Evolutionary conservation across 2,329 filamentous ascomycete genomes (phyloP).

Genomic region (Xylaria multiplex): DNA sequence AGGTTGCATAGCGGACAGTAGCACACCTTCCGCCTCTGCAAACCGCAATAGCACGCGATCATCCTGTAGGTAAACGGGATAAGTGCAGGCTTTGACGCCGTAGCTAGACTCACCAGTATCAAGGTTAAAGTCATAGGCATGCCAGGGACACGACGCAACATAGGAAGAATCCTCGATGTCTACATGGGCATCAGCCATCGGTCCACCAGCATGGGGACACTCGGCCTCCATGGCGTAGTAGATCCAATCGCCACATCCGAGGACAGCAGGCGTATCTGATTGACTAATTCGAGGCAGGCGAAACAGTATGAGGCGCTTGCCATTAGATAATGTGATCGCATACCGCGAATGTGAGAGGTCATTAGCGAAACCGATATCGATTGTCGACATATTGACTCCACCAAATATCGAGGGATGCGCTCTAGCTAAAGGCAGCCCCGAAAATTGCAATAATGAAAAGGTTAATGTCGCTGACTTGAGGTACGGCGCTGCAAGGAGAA

Average conservation of each 20-base stretch:
- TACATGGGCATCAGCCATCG: constrained; percentile 57
- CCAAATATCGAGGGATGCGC: too few species aligned
- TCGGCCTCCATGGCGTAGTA: constrained; percentile 61
- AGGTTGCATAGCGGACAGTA: constrained; percentile 52
- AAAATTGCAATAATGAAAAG: not conserved
- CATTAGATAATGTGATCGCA: constrained; percentile 55
- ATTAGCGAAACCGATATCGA: constrained; percentile 47
- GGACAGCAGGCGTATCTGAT: constrained; percentile 43
- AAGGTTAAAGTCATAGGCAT: constrained; percentile 61
- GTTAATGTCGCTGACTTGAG: too few species aligned
- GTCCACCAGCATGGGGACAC: constrained; percentile 58
- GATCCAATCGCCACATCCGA: constrained; percentile 53
- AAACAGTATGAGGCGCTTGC: constrained; percentile 58
- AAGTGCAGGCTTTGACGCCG: constrained; percentile 58
- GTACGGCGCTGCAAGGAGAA: too few species aligned
- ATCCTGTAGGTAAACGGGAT: constrained; percentile 52
- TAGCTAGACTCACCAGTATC: constrained; percentile 60
- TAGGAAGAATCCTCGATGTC: constrained; percentile 61
- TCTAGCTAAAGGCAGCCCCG: not conserved
- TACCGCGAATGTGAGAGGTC: constrained; percentile 54
- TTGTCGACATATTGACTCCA: constrained; percentile 42
- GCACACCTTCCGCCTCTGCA: constrained; percentile 39
- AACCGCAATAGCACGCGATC: constrained; percentile 52
- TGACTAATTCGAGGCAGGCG: constrained; percentile 55
- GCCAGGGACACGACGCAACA: constrained; percentile 59